Conservation (phyloP, 1,284 basidiomycete species). For the Bjerkandera adusta region DNA sequence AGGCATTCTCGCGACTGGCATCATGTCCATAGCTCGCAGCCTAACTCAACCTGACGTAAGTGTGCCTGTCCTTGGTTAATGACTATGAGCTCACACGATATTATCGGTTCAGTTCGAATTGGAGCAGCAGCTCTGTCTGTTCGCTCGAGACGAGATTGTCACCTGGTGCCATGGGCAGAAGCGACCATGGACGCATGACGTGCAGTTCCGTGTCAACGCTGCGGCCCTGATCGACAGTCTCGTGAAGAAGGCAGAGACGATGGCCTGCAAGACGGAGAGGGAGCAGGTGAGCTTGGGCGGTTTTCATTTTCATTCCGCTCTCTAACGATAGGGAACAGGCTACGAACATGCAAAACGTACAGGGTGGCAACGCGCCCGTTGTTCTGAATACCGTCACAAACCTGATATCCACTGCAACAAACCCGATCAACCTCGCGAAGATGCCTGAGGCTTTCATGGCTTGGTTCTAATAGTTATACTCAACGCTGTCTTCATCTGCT, state of each 20-base stretch:
- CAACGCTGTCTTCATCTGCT: neutral
- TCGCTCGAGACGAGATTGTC: slow-evolving; percentile 91
- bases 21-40: slow-evolving; percentile 90
- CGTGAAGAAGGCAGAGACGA: slow-evolving; percentile 81
- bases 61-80: slow-evolving; percentile 2
- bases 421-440: slow-evolving; percentile 73
- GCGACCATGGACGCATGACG: slow-evolving; percentile 54
- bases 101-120: slow-evolving; percentile 69
- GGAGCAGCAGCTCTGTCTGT: slow-evolving; percentile 86
- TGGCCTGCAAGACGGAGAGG: slow-evolving; percentile 83
- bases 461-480: slow-evolving; percentile 71
- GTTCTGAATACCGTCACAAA: slow-evolving; percentile 84
- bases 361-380: slow-evolving; percentile 44
- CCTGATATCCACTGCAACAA: slow-evolving; percentile 76
- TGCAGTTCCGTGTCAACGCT: slow-evolving; percentile 67
- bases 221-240: slow-evolving; percentile 76
- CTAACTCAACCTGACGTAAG: slow-evolving; percentile 91
- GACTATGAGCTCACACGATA: slow-evolving; percentile 1
- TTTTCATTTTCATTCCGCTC: slow-evolving; percentile 8
- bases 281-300: slow-evolving; percentile 67
- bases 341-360: slow-evolving; percentile 27
- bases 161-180: slow-evolving; percentile 61
- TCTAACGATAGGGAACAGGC: slow-evolving; percentile 14
- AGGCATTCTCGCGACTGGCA: slow-evolving; percentile 82
- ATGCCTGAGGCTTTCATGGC: slow-evolving; percentile 83